These are phyloP conservation scores for Phellopilus nigrolimitatus DNA, from an alignment of 1,284 basidiomycete species.

Conservation along the genomic window DNA sequence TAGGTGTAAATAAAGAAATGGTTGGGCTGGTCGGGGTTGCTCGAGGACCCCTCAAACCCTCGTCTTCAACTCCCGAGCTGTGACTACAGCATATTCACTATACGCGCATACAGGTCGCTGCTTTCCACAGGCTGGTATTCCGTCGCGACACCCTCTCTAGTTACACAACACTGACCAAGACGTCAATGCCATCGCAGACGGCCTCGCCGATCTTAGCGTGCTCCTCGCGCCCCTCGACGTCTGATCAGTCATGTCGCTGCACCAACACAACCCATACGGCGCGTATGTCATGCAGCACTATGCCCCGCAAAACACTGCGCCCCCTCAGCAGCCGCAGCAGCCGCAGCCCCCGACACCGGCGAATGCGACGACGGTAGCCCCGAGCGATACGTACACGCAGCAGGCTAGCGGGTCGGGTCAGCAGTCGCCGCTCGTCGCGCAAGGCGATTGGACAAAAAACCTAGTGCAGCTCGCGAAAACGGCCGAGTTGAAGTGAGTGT, in stretches of 20 bases:
- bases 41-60: constrained; percentile 14
- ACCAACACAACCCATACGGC: constrained; percentile 6
- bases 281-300: constrained; percentile 14
- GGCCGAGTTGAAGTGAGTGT: constrained; percentile 70
- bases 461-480: constrained; percentile 77
- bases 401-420: background rate
- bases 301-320: constrained; percentile 7
- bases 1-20: background rate
- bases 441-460: constrained; percentile 79
- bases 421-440: constrained; percentile 51
- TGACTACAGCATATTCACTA: constrained; percentile 4
- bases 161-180: background rate
- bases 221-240: background rate
- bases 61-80: background rate
- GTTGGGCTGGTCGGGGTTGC: background rate
- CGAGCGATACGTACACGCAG: constrained; percentile 14
- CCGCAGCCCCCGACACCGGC: constrained; percentile 1
- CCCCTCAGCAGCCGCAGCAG: constrained; percentile 12
- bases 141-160: background rate
- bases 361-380: constrained; percentile 10
- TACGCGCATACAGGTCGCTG: constrained; percentile 7
- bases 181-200: background rate
- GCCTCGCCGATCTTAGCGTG: background rate
- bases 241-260: constrained; percentile 7
- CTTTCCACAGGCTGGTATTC: constrained; percentile 9